phyloP scores from a whole-genome alignment of 192 early-diverging fungal species.

The Coemansia sp. region DNA sequence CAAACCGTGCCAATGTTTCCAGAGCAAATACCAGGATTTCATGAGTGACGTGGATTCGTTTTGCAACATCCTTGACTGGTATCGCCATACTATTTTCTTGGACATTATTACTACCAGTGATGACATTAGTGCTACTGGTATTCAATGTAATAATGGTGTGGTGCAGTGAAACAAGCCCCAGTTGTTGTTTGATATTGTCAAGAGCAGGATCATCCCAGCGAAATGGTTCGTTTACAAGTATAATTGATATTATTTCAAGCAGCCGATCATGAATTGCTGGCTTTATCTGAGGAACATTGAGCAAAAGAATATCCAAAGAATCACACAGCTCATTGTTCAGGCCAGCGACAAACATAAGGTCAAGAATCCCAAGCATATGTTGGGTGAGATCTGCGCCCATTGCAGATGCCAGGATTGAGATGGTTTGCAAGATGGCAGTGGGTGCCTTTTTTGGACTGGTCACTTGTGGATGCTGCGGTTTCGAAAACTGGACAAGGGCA shows the following conservation, averaged over 20 bases:
- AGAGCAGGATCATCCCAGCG: constrained; percentile 68
- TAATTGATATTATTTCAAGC: constrained; percentile 84
- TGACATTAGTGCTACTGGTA: constrained; percentile 23
- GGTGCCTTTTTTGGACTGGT: constrained; percentile 55
- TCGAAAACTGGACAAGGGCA: constrained; percentile 49
- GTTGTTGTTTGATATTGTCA: constrained; percentile 15
- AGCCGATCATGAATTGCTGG: constrained; percentile 84
- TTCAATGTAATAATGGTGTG: constrained; percentile 3
- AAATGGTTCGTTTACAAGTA: constrained; percentile 79
- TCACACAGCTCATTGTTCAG: constrained; percentile 75
- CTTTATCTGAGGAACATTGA: constrained; percentile 75
- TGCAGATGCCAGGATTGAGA: constrained; percentile 83
- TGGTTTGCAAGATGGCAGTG: constrained; percentile 73
- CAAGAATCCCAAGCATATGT: constrained; percentile 81
- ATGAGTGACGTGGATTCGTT: constrained; percentile 24
- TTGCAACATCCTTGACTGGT: constrained; percentile 17
- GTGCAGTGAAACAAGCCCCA: constrained; percentile 24
- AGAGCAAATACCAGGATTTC: constrained; percentile 81
- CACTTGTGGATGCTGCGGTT: constrained; percentile 33
- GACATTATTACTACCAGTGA: not conserved
- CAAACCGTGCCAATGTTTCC: constrained; percentile 78
- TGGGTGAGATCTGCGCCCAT: constrained; percentile 82
- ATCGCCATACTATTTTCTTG: constrained; percentile 6
- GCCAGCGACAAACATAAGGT: constrained; percentile 90
- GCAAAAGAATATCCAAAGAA: constrained; percentile 74